A percentile compares a stretch with the other conserved stretches of the same genome.
Conservation (phyloP, 2,329 filamentous ascomycete species). For the Orbilia quercus region DNA sequence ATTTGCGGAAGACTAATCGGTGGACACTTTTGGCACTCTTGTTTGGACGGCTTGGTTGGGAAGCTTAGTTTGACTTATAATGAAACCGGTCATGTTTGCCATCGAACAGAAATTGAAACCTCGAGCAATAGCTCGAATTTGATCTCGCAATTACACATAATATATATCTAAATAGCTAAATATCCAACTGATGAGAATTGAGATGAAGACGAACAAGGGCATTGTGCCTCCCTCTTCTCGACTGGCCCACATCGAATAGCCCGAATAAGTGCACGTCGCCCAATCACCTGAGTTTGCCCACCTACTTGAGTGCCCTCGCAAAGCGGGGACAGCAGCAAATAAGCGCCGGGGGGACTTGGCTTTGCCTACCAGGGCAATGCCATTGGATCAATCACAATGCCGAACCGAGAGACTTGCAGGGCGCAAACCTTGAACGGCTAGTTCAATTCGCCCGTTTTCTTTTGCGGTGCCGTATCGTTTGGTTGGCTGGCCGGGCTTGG, state of each 20-base stretch:
- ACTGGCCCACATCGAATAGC: constrained; percentile 37
- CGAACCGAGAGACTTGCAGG: constrained; percentile 52
- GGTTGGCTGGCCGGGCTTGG: constrained; percentile 18
- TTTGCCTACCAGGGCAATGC: constrained; percentile 36
- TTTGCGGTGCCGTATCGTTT: constrained; percentile 27
- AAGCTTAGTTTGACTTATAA: constrained; percentile 27
- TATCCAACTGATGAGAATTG: constrained; percentile 23
- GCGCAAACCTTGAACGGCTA: constrained; percentile 53
- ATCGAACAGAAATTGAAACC: constrained; percentile 6
- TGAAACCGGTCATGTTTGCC: constrained; percentile 48
- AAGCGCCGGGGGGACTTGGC: constrained; percentile 51
- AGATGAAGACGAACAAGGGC: constrained; percentile 32
- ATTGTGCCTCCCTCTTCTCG: constrained; percentile 34
- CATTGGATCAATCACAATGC: constrained; percentile 55
- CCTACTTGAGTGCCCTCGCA: constrained; percentile 33
- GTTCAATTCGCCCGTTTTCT: constrained; percentile 48
- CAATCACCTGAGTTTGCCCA: constrained; percentile 54
- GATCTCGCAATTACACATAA: too few species aligned
- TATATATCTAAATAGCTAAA: constrained; percentile 4
- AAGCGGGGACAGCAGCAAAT: constrained; percentile 42
- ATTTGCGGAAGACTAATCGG: too few species aligned
- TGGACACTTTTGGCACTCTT: too few species aligned
- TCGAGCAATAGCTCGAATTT: too few species aligned
- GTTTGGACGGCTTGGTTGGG: constrained; percentile 12
- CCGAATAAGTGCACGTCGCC: constrained; percentile 29